Percentiles rank a stretch among this genome's conserved stretches.
Evolutionary conservation across 139 green algal species (phyloP).

Genomic region (Haematococcus sp.): DNA sequence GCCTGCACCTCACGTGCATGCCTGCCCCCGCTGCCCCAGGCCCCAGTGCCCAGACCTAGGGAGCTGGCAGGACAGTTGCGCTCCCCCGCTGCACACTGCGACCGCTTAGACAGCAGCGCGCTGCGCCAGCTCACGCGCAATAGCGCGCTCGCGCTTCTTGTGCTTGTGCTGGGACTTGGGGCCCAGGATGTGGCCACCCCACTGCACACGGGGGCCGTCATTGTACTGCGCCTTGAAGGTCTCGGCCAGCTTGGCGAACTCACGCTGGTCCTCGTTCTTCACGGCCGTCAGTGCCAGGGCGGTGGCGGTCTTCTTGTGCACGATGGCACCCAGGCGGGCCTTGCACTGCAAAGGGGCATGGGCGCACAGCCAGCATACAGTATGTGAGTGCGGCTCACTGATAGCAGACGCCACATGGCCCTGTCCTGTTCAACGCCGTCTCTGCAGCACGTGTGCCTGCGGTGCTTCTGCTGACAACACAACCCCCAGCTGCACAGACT

Average conservation of each 20-base stretch:
- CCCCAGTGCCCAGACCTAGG: too few species aligned
- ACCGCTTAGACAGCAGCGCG: constrained; percentile 49
- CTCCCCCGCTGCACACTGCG: too few species aligned
- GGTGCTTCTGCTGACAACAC: too few species aligned
- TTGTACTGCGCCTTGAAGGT: constrained; percentile 88
- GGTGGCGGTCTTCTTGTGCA: constrained; percentile 99
- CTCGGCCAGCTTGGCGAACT: constrained; percentile 98
- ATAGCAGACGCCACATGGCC: too few species aligned
- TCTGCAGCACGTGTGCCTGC: too few species aligned
- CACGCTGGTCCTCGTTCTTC: constrained; percentile 94
- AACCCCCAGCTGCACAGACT: too few species aligned
- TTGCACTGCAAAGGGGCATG: constrained; percentile 63
- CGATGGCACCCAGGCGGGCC: constrained; percentile 85
- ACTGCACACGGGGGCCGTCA: constrained; percentile 81
- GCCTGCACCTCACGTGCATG: too few species aligned
- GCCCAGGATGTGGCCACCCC: constrained; percentile 98
- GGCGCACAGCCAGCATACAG: too few species aligned
- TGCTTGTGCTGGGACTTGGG: constrained; percentile 92
- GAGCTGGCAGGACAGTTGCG: too few species aligned
- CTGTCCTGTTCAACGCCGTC: too few species aligned
- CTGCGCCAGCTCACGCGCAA: constrained; percentile 86
- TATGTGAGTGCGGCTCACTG: too few species aligned
- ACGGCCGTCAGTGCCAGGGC: constrained; percentile 90
- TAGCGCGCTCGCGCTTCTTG: constrained; percentile 77
- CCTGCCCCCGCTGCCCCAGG: too few species aligned